Percentiles rank a stretch among this genome's conserved stretches.
Evolutionary conservation across 495 filamentous ascomycete genomes (phyloP).

Genomic region (Talaromyces proteolyticus): DNA sequence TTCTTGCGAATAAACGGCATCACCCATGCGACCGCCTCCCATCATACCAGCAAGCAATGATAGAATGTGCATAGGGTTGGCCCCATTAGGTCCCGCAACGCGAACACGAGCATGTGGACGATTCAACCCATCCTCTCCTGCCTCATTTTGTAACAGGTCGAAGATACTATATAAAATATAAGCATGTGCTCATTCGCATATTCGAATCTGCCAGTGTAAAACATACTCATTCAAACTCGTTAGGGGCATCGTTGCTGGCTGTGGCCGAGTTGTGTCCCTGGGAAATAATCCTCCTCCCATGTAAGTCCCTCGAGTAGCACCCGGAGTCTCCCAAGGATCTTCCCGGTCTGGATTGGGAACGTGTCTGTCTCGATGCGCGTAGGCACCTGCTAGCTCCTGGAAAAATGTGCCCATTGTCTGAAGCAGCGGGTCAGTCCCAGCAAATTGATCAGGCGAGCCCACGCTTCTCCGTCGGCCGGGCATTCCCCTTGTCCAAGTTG

Average conservation of each 20-base stretch:
- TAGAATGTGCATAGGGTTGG: slow-evolving; percentile 27
- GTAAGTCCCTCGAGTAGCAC: background rate
- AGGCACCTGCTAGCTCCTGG: slow-evolving; percentile 18
- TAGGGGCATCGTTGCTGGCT: slow-evolving; percentile 18
- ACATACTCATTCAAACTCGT: slow-evolving; percentile 32
- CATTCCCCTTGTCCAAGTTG: slow-evolving; percentile 22
- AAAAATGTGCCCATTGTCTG: slow-evolving; percentile 28
- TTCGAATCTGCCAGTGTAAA: background rate
- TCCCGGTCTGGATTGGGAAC: background rate
- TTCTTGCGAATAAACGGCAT: slow-evolving; percentile 90
- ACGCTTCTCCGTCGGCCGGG: slow-evolving; percentile 11
- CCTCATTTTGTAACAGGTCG: slow-evolving; percentile 19
- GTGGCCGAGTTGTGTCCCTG: slow-evolving; percentile 27
- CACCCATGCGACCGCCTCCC: slow-evolving; percentile 59
- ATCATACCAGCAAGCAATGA: slow-evolving; percentile 48
- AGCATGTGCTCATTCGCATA: slow-evolving; percentile 1
- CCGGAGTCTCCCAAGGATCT: slow-evolving; percentile 4
- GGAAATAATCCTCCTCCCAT: slow-evolving; percentile 19
- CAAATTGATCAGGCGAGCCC: background rate
- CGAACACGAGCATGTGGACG: slow-evolving; percentile 13
- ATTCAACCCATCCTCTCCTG: slow-evolving; percentile 9
- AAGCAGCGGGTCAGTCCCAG: slow-evolving; percentile 16
- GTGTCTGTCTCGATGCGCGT: slow-evolving; percentile 11
- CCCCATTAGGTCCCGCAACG: slow-evolving; percentile 12
- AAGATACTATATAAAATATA: slow-evolving; percentile 21